Base-by-base conservation (phyloP, 176 grass and related monocot species). In the Echinochloa phyllopogon region DNA sequence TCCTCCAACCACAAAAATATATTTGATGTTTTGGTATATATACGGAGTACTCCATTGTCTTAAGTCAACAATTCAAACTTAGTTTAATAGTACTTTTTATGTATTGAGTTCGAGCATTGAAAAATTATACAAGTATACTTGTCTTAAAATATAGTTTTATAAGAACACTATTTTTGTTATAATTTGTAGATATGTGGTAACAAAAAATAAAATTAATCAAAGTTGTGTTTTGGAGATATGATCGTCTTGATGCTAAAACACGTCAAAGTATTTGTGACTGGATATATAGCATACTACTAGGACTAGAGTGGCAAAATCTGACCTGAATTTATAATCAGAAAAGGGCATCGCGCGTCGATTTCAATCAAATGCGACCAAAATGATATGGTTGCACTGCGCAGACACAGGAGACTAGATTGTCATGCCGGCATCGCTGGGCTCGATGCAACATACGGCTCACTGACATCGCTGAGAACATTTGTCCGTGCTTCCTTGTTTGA, bases 391-490 rank as follows among this genome's bases (percentile, higher is more conserved):
- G 57, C 68, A 55, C 18, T 52, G 29, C 53, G 33, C 8, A 47
- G 47, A 52, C 39, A 75, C 57, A 82, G 73, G 60, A 76, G 66
- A 23, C 70, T 51, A 45, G 67, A 49, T 12, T 13, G 69, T 5
- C 39, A 4, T 23, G 40, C 64, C 4, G 21, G 9, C 29, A 41
- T 59, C 49, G 49, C 85, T 69, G 85, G 78, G 69, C 78, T 82
- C 85, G 85, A 87, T 81, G 84, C 65, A 64, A 43, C n/a, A 36
- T 62, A 16, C 7, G n/a, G 2, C 25, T 21, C 47, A 37, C 45
- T 58, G 69, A 48, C 55, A 38, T 76, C 69, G n/a, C 69, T 67
- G 78, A 58, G 48, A 58, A 74, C 77, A 85, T 82, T 69, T 82
- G 78, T 59, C 70, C 42, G 44, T 43, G 69, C 48, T 81, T 23